Base-by-base conservation (phyloP, 1,284 basidiomycete species). In the Pseudozyma thailandica region DNA sequence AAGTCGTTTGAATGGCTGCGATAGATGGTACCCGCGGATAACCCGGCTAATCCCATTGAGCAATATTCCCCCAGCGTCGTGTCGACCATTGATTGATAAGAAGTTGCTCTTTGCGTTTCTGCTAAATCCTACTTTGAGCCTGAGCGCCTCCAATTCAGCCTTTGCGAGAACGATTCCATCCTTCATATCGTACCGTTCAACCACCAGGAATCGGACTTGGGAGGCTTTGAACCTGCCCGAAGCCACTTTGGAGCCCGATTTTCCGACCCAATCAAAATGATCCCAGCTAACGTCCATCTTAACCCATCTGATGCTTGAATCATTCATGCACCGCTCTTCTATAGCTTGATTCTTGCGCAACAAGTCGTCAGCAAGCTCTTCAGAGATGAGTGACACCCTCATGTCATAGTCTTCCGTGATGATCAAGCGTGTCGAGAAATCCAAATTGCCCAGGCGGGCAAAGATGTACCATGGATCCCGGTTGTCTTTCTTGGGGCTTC, bases 321-420 rank as follows among this genome's bases (percentile, higher is more conserved):
- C 27, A 21, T 20, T 35, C 35, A 23, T 50, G 26, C 13, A 21
- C 33, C n/a, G 10, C 15, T 16, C 6, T 31, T 28, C 21, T 26
- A 4, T 26, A 7, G 46, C 33, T 9, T 48, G 21, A 3, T 33
- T 33, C 6, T 25, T 9, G 15, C 20, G 3, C 4, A 39, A 4
- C 42, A 56, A 25, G 16, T 13, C 26, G n/a, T 39, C 25, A 26
- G 54, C 54, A 28, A 44, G 25, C 31, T 15, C 21, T 18, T 46
- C 42, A 2, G 55, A 57, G 25, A 57, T 57, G 35, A 57, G 48
- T 20, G 55, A 57, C 13, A 43, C 21, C n/a, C 23, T 30, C 10
- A 48, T 42, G 23, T 35, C 20, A 28, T 42, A n/a, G 39, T 46
- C 26, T 28, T 41, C 53, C 7, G 52, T 42, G 44, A 54, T 30